Conservation (phyloP, 2,329 filamentous ascomycete genomes). For the Sclerotinia minor region DNA sequence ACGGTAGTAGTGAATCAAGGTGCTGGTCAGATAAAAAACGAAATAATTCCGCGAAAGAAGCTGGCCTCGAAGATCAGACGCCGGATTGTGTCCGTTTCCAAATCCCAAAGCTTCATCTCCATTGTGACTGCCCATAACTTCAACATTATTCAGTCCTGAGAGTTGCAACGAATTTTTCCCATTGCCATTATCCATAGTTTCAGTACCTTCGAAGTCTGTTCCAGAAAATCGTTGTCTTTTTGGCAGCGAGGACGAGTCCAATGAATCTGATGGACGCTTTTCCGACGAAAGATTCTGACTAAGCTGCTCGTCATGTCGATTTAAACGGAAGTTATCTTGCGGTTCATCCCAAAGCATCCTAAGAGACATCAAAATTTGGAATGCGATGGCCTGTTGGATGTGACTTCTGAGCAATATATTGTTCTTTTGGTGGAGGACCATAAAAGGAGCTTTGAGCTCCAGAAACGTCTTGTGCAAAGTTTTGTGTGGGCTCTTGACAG, state of each 20-base stretch:
- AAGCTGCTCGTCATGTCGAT: neutral
- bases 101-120: too few species aligned
- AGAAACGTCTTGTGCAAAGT: neutral
- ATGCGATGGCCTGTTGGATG: neutral
- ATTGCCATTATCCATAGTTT: neutral
- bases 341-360: neutral
- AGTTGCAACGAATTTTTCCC: too few species aligned
- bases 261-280: neutral
- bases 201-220: neutral
- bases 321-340: too few species aligned
- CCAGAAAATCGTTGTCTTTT: neutral
- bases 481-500: too few species aligned
- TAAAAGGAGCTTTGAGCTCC: neutral
- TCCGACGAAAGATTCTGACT: neutral
- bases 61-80: neutral
- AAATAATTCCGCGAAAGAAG: neutral
- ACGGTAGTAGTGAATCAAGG: fast-evolving
- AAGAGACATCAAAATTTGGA: neutral
- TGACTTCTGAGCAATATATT: neutral
- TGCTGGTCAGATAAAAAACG: neutral
- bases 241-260: too few species aligned
- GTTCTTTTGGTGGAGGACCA: neutral
- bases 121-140: too few species aligned
- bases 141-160: too few species aligned
- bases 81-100: neutral